These are phyloP conservation scores for Phytophthora europaea DNA, from an alignment of 352 stramenopile genomes.

Conservation along the genomic window DNA sequence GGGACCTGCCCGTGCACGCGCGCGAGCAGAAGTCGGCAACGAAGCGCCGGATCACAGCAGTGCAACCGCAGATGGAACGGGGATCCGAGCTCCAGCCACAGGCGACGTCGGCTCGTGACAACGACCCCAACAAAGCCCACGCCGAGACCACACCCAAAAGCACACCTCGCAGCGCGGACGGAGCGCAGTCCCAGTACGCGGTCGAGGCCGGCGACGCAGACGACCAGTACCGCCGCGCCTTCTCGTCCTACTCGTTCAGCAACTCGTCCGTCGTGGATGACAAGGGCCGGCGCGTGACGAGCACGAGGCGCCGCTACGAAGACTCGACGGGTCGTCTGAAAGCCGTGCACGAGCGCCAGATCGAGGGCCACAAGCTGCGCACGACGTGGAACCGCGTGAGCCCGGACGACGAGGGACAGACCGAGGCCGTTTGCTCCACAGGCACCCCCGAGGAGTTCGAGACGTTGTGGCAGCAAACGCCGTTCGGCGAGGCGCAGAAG, in stretches of 20 bases:
- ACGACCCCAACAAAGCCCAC: constrained; percentile 4
- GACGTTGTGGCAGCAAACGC: constrained; percentile 50
- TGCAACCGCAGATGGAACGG: neutral
- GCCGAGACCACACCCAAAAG: neutral
- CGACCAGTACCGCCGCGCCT: constrained; percentile 18
- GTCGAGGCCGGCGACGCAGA: neutral
- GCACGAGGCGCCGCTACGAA: constrained; percentile 53
- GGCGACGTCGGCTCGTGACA: neutral
- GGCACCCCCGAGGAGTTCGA: constrained; percentile 59
- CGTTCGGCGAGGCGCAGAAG: constrained; percentile 51
- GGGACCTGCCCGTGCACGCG: constrained; percentile 47
- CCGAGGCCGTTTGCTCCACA: constrained; percentile 41
- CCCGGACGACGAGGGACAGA: constrained; percentile 42
- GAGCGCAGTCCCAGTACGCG: neutral
- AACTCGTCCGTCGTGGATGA: constrained; percentile 48
- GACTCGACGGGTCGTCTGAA: constrained; percentile 57
- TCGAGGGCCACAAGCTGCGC: constrained; percentile 44
- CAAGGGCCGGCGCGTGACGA: constrained; percentile 44
- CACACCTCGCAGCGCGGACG: neutral
- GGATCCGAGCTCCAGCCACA: neutral
- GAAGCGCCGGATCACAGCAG: neutral
- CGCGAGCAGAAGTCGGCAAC: constrained; percentile 25
- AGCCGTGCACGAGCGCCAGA: constrained; percentile 51
- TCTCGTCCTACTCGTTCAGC: constrained; percentile 54
- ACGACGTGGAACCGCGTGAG: constrained; percentile 42